Base-by-base conservation (phyloP, 106 monocot genomes). In the Amphibolis antarctica region DNA sequence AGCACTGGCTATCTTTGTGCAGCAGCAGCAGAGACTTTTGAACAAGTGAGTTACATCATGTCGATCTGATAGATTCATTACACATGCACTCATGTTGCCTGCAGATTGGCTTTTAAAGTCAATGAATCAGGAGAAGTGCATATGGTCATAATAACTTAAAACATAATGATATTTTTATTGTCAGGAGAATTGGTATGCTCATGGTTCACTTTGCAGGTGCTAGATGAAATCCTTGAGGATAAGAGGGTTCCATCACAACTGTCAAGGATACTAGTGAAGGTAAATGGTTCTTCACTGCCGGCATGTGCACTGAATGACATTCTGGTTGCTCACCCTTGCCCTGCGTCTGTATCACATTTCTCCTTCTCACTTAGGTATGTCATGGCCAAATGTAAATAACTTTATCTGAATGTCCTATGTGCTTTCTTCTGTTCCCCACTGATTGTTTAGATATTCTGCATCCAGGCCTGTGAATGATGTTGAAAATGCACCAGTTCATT, bases 1-100 rank as follows among this genome's bases (percentile, higher is more conserved):
- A 96, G 89, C 78, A 96, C 86, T 13, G 90, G 82, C 9, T 90
- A 96, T 80, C 82, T 96, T 12, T 96, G 96, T 82, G 96, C 90
- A 53, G 86, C 90, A 21, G 84, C 83, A 21, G 66, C 50, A 43
- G 73, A 14, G 55, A 96, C 84, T 70, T 96, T 96, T 77, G 90
- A 90, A 69, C 77, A 84, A 71, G 96, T 90, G 66, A 69, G n/a
- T 24, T 62, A 9, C 14, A 15, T 20, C 24, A 14, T 63, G 2
- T 63, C 12, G 10, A 44, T 44, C 44, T 70, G n/a, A 10, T 61
- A 42, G 1, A 60, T 24, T 29, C 20, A 4, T 9, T 42, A 29
- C 61, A 36, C 43, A 29, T 42, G n/a, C 20, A 59, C 13, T 59
- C 28, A 31, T 59, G 59, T 59, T 31, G 12, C 15, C 10, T 10